Evolutionary conservation across 2,329 filamentous ascomycete genomes (phyloP), one percentile per base, ranked within the genome.

Genomic region (Aspergillus fischeri): DNA sequence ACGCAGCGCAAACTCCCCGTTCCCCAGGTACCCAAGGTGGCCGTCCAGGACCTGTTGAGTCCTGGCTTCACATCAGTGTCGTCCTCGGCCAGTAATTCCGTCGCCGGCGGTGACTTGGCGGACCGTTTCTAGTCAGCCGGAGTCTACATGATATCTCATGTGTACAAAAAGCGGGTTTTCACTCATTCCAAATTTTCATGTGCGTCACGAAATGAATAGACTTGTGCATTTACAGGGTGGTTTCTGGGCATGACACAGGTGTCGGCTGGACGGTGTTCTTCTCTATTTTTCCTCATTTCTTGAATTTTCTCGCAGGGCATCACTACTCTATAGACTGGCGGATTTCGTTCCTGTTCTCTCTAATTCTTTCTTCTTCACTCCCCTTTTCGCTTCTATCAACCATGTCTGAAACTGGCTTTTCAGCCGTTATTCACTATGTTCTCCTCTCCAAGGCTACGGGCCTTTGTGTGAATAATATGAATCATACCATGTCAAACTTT

Each of bases 1-100:
- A 88, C 89, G 25, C 90, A 94, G 77, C 82, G 93, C 66, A 97
- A 97, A 75, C 81, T 97, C 20, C 93, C 93, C 0, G 90, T 96
- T 17, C 92, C 92, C 5, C 90, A 93, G 75, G 84, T 92, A 3
- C 91, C 91, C 55, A 94, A 94, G 74, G 89, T 96, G 47, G 89
- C 89, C 2, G 88, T 95, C 4, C 89, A 93, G 66, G 93, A 97
- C 67, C 82, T 97, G 55, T 79, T 96, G 58, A 88, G 88, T 60
- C 81, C 85, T 25, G 84, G 86, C 60, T 87, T 86, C 70, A 81
- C 83, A 51, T 92, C 90, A 60, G 89, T 90, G 54, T 86, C 87
- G 64, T 92, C 89, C 57, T 94, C 90, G 48, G 84, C 89, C 45
- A 86, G 83, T 49, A 91, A 87, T 69, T 96, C 91, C 65, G 79